phyloP scores from a whole-genome alignment of 73 alveolate genomes.

The Stentor coeruleus region DNA sequence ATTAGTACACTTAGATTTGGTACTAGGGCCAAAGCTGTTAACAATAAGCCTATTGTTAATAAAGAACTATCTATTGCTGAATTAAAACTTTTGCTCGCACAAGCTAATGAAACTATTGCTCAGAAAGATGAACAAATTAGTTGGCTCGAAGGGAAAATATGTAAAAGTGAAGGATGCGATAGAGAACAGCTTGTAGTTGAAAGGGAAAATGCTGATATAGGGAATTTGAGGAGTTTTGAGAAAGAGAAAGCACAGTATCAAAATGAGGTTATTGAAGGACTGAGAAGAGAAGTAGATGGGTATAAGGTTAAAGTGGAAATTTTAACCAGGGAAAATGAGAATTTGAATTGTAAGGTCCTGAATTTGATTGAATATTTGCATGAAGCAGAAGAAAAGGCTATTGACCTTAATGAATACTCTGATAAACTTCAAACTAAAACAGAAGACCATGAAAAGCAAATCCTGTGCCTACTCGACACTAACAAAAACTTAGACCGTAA shows the following conservation, averaged over 20 bases:
- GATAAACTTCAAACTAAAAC: neutral
- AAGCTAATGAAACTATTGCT: constrained; percentile 37
- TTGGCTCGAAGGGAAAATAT: neutral
- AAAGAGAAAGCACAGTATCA: neutral
- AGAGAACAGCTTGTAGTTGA: no score
- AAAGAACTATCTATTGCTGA: constrained; percentile 68
- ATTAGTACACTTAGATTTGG: constrained; percentile 71
- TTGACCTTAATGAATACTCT: neutral
- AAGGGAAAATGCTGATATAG: neutral
- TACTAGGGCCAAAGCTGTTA: constrained; percentile 70
- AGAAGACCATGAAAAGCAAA: neutral
- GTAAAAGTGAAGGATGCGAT: no score
- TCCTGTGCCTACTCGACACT: no score
- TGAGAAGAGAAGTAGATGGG: neutral
- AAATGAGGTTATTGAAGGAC: neutral
- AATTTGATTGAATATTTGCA: neutral
- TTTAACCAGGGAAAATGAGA: neutral
- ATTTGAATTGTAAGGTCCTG: neutral
- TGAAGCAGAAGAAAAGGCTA: neutral
- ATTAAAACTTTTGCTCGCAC: constrained; percentile 43
- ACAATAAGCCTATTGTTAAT: constrained; percentile 74
- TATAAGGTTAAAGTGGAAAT: neutral
- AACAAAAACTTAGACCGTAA: no score
- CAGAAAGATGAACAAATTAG: neutral
- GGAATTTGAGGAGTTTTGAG: neutral